Conservation (phyloP, 2,329 filamentous ascomycete species). For the Fusarium udum region DNA sequence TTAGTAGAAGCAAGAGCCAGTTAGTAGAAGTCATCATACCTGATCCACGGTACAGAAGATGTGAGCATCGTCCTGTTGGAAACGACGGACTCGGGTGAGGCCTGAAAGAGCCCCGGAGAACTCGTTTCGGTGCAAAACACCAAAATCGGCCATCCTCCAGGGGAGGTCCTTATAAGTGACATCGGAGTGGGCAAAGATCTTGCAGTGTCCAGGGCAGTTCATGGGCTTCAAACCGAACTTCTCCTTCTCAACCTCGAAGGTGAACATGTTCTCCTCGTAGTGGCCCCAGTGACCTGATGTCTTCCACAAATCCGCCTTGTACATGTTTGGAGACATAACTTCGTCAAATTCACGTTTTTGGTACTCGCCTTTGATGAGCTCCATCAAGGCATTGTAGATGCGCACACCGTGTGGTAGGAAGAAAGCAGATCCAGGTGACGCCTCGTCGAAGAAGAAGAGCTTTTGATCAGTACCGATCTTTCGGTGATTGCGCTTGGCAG, state of each 20-base stretch:
- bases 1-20: conserved; percentile 1
- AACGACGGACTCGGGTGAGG: conserved; percentile 89
- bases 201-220: conserved; percentile 96
- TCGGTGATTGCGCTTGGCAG: conserved; percentile 95
- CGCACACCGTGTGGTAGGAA: conserved; percentile 91
- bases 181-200: conserved; percentile 85
- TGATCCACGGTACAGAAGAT: conserved; percentile 78
- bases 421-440: conserved; percentile 93
- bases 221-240: conserved; percentile 85
- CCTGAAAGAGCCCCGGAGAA: conserved; percentile 91
- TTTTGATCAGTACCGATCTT: conserved; percentile 96
- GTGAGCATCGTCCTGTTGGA: conserved; percentile 96
- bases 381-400: conserved; percentile 89
- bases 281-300: conserved; percentile 90
- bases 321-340: conserved; percentile 95
- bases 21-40: conserved; percentile 32
- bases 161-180: conserved; percentile 88
- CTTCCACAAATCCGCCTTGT: conserved; percentile 92
- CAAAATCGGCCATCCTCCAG: conserved; percentile 93
- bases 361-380: conserved; percentile 86
- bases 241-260: conserved; percentile 80
- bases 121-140: conserved; percentile 94
- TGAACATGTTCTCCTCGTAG: conserved; percentile 89
- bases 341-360: conserved; percentile 94
- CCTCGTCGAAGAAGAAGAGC: conserved; percentile 95